phyloP scores from a whole-genome alignment of 768 basidiomycete species.

The Suillus occidentalis region DNA sequence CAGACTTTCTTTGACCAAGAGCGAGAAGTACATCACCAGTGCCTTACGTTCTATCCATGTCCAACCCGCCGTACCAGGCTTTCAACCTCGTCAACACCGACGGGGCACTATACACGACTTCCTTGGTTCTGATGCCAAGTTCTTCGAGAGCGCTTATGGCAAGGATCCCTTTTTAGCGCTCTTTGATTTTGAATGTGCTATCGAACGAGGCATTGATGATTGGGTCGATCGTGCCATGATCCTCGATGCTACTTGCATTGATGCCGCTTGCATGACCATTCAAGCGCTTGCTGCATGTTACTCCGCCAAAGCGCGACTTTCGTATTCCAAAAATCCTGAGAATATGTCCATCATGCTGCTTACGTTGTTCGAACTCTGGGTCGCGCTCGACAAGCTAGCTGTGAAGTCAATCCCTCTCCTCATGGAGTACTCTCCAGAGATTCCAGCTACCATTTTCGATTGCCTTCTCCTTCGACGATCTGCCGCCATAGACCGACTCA shows the following conservation, averaged over 20 bases:
- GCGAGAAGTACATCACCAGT: slow-evolving; percentile 27
- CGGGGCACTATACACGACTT: slow-evolving; percentile 21
- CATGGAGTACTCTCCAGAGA: slow-evolving; percentile 44
- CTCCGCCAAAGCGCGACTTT: slow-evolving; percentile 20
- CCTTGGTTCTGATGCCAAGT: slow-evolving; percentile 12
- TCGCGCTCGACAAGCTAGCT: slow-evolving; percentile 41
- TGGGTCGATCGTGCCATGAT: slow-evolving; percentile 30
- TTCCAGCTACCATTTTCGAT: slow-evolving; percentile 39
- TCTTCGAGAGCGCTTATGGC: slow-evolving; percentile 16
- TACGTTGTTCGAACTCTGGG: slow-evolving; percentile 48
- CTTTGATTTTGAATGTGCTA: slow-evolving; percentile 38
- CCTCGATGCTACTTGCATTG: slow-evolving; percentile 21
- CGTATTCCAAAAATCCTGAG: slow-evolving; percentile 39
- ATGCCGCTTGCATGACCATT: slow-evolving; percentile 26
- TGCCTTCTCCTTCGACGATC: slow-evolving; percentile 40
- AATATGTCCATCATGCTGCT: slow-evolving; percentile 41
- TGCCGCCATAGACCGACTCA: slow-evolving; percentile 28
- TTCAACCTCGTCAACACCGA: neutral
- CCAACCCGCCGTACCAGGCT: slow-evolving; percentile 9
- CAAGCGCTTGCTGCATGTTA: slow-evolving; percentile 29
- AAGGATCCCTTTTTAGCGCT: slow-evolving; percentile 23
- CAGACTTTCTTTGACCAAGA: slow-evolving; percentile 32
- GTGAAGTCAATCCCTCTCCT: slow-evolving; percentile 39
- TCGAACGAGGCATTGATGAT: slow-evolving; percentile 29
- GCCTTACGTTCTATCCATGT: slow-evolving; percentile 9